Percentiles rank a stretch among this genome's conserved stretches.
These are phyloP conservation scores for Chenopodium formosanum DNA, from an alignment of 148 eudicot species.

Conservation along the genomic window DNA sequence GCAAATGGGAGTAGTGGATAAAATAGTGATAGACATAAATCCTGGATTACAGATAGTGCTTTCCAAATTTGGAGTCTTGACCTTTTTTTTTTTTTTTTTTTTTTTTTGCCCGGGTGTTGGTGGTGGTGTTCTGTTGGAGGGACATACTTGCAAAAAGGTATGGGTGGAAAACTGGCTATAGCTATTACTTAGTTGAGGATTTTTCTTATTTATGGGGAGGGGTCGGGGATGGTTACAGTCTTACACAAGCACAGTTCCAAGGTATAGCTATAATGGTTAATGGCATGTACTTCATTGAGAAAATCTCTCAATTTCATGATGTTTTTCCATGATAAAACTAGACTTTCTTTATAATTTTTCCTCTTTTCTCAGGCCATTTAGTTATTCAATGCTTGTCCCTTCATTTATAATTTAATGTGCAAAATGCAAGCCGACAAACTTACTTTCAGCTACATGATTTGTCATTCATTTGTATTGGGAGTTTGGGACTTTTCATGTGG, in stretches of 20 bases:
- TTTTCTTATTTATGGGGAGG: too few species aligned
- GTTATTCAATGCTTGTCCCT: background rate
- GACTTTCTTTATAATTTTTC: background rate
- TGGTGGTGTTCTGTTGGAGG: background rate
- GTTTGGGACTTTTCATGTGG: background rate
- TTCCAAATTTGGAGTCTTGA: background rate
- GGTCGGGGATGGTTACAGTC: background rate
- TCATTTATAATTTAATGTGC: background rate
- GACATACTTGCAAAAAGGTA: too few species aligned
- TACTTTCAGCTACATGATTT: background rate
- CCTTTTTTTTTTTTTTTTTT: background rate
- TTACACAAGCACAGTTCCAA: background rate
- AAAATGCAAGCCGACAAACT: background rate
- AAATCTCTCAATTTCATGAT: background rate
- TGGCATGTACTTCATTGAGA: background rate
- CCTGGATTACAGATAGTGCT: background rate
- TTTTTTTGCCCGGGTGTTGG: background rate
- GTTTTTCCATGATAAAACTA: background rate
- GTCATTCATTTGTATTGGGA: background rate
- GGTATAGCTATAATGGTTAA: background rate
- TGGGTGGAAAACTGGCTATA: too few species aligned
- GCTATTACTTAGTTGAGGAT: background rate
- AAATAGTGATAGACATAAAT: background rate
- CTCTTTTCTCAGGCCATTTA: background rate
- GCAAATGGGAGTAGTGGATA: background rate